Conservation (phyloP, 495 filamentous ascomycete genomes). For the Penicillium steckii region DNA sequence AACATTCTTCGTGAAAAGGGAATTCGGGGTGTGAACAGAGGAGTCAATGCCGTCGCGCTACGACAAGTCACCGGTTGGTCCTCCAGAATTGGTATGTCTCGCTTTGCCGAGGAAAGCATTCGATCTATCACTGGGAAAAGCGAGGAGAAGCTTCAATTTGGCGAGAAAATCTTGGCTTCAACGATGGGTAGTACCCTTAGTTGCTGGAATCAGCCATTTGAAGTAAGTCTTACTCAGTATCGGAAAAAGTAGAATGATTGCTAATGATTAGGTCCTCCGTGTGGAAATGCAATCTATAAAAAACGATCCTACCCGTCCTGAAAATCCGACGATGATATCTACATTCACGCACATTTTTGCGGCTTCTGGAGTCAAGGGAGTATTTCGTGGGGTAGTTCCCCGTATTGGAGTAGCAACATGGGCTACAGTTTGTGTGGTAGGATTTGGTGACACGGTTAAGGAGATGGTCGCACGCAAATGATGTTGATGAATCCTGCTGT, state of each 20-base stretch:
- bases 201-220: conserved; percentile 21
- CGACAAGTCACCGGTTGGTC: conserved; percentile 15
- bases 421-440: conserved; percentile 20
- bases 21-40: conserved; percentile 5
- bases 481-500: too few relatives aligned
- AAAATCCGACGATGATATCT: conserved; percentile 5
- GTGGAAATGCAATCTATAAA: conserved; percentile 22
- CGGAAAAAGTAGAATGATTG: background rate
- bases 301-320: conserved; percentile 12
- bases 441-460: conserved; percentile 14
- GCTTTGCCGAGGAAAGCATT: conserved; percentile 16
- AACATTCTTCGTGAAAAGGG: conserved; percentile 2
- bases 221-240: background rate
- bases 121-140: conserved; percentile 4
- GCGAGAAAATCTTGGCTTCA: conserved; percentile 18
- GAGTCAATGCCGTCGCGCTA: conserved; percentile 14
- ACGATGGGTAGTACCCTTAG: conserved; percentile 12
- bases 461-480: background rate
- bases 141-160: conserved; percentile 6
- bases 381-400: conserved; percentile 15
- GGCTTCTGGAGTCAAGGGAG: conserved; percentile 6
- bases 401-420: conserved; percentile 17
- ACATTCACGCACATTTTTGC: conserved; percentile 11
- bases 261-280: conserved; percentile 3
- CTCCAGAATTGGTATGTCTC: conserved; percentile 15